phyloP scores from a whole-genome alignment of 2,329 filamentous ascomycete species.

The Fulvia fulva region DNA sequence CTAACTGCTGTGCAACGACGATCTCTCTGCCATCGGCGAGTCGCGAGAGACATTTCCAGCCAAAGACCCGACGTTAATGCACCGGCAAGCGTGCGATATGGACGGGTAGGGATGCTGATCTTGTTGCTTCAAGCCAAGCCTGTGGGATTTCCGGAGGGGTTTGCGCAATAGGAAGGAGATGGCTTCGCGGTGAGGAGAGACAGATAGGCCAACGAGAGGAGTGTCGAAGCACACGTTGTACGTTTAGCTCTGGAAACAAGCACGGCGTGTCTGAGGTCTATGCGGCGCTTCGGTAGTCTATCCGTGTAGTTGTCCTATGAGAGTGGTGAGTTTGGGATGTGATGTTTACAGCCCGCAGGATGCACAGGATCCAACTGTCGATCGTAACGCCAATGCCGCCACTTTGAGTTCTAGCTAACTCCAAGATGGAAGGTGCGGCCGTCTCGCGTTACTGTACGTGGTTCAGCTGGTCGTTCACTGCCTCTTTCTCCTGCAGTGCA shows the following conservation, averaged over 20 bases:
- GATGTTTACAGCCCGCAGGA: conserved; percentile 1
- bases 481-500: neutral
- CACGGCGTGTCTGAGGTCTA: neutral
- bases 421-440: neutral
- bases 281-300: conserved; percentile 5
- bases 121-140: neutral
- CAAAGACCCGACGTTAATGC: conserved; percentile 3
- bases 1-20: conserved; percentile 3
- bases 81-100: neutral
- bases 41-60: neutral
- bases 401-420: neutral
- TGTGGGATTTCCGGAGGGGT: neutral
- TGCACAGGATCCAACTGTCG: conserved; percentile 1
- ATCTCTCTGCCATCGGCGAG: conserved; percentile 1
- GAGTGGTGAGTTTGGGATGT: neutral
- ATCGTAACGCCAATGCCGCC: neutral
- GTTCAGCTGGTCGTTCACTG: neutral
- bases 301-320: conserved; percentile 4
- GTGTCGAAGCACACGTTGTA: conserved; percentile 17
- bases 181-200: neutral
- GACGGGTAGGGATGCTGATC: neutral
- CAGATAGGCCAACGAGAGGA: conserved; percentile 12
- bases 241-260: neutral
- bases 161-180: conserved; percentile 16
- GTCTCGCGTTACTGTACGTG: neutral